Conservation (phyloP, 169 alveolate species). For the Cryptosporidium bovis region DNA sequence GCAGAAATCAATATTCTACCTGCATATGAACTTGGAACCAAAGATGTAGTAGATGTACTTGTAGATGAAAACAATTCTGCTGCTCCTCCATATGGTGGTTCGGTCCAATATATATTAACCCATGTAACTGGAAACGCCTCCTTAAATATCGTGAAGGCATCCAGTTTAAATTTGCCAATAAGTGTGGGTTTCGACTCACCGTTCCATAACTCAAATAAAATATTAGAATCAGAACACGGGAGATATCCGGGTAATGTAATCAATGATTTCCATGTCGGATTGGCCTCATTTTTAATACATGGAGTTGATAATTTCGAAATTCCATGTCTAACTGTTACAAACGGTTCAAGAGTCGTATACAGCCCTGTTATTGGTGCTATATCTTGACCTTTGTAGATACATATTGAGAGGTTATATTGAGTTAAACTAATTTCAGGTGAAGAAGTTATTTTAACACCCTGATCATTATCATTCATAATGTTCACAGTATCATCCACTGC, state of each 20-base stretch:
- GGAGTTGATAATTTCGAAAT: conserved; percentile 83
- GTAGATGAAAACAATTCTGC: conserved; percentile 66
- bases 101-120: conserved; percentile 85
- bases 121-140: conserved; percentile 81
- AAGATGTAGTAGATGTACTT: conserved; percentile 56
- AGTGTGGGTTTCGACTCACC: conserved; percentile 81
- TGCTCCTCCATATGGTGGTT: conserved; percentile 80
- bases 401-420: conserved; percentile 75
- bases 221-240: conserved; percentile 82
- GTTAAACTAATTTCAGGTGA: conserved; percentile 67
- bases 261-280: conserved; percentile 87
- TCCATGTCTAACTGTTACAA: conserved; percentile 85
- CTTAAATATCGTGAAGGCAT: conserved; percentile 80
- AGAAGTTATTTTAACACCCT: conserved; percentile 48
- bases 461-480: conserved; percentile 40
- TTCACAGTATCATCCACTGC: conserved; percentile 82
- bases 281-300: conserved; percentile 82
- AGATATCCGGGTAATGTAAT: conserved; percentile 81
- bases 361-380: conserved; percentile 76
- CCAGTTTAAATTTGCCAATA: conserved; percentile 79
- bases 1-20: conserved; percentile 68
- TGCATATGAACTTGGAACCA: conserved; percentile 64
- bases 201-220: conserved; percentile 80
- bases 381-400: conserved; percentile 82
- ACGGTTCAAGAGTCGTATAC: conserved; percentile 81